These are phyloP conservation scores for Phytophthora sansomeana DNA, from an alignment of 352 stramenopile species.

Conservation along the genomic window DNA sequence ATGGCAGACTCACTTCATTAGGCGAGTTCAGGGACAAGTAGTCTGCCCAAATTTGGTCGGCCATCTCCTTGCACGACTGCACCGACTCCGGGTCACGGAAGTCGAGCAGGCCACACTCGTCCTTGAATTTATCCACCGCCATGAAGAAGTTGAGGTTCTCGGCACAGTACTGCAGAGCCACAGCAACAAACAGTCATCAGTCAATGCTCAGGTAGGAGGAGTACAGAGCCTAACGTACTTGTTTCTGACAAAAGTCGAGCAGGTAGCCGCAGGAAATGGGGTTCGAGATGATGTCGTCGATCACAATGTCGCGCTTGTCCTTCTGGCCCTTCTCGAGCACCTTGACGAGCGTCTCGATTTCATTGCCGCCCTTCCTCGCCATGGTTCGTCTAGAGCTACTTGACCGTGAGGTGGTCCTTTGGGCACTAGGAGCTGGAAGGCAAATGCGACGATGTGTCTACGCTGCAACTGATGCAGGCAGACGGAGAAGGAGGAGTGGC, in stretches of 20 bases:
- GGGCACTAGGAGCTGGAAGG: neutral
- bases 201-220: neutral
- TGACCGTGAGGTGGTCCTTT: neutral
- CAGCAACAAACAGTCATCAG: neutral
- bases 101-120: conserved; percentile 78
- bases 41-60: conserved; percentile 85
- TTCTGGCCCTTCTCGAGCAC: conserved; percentile 74
- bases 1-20: conserved; percentile 85
- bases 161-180: conserved; percentile 64
- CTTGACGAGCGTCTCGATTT: conserved; percentile 71
- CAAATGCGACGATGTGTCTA: conserved; percentile 1
- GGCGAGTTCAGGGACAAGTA: conserved; percentile 86
- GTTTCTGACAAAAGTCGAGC: conserved; percentile 89
- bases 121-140: conserved; percentile 89
- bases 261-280: conserved; percentile 86
- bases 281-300: conserved; percentile 89
- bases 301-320: conserved; percentile 83
- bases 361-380: conserved; percentile 75
- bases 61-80: conserved; percentile 86
- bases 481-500: conserved; percentile 36
- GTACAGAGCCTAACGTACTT: conserved; percentile 48
- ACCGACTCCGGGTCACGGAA: conserved; percentile 84
- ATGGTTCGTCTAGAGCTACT: conserved; percentile 34
- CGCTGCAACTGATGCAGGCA: conserved; percentile 32
- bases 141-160: conserved; percentile 91